These are phyloP conservation scores for Leccinum variicolor DNA, from an alignment of 768 basidiomycete species.

Conservation along the genomic window DNA sequence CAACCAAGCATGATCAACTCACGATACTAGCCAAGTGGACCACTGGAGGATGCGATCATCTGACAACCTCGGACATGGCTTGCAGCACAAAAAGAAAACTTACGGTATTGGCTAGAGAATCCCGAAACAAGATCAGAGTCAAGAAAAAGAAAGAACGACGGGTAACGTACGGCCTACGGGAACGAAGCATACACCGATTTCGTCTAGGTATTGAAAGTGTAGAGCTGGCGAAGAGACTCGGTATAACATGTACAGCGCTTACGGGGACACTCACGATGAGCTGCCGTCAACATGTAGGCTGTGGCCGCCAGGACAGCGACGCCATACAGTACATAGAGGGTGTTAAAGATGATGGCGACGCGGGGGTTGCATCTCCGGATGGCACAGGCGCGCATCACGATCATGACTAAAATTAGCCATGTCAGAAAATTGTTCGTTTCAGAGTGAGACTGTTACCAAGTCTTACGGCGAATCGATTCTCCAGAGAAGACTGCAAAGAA, in stretches of 20 bases:
- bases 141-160: background rate
- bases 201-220: constrained; percentile 6
- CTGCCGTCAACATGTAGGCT: background rate
- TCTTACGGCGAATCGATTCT: constrained; percentile 24
- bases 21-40: constrained; percentile 9
- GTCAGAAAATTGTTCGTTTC: background rate
- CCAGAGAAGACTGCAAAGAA: constrained; percentile 10
- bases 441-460: background rate
- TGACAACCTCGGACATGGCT: background rate
- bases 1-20: background rate
- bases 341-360: background rate
- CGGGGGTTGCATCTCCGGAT: constrained; percentile 14
- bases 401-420: constrained; percentile 13
- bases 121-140: background rate
- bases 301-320: background rate
- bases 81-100: background rate
- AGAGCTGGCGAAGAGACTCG: background rate
- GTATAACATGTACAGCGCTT: background rate
- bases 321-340: constrained; percentile 12
- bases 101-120: constrained; percentile 5
- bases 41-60: constrained; percentile 10
- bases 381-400: constrained; percentile 24
- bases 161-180: constrained; percentile 9
- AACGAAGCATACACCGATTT: constrained; percentile 10
- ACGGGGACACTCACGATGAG: background rate